Conservation (phyloP, 805 yeast genomes). For the Maudiozyma turicensis region DNA sequence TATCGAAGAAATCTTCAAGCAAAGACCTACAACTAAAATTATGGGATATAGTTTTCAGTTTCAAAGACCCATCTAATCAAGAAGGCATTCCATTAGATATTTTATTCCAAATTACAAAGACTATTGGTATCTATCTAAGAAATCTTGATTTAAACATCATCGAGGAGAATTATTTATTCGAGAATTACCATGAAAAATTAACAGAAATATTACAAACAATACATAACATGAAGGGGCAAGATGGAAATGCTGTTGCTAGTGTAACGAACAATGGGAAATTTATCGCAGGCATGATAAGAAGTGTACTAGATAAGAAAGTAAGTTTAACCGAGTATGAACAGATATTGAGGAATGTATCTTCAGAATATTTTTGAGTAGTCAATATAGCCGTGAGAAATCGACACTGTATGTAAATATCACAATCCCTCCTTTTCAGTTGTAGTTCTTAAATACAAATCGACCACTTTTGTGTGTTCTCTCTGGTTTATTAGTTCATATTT, state of each 20-base stretch:
- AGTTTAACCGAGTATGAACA: slow-evolving; percentile 10
- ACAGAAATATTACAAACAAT: slow-evolving; percentile 11
- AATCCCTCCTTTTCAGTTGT: too few relatives aligned
- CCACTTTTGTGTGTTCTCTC: too few relatives aligned
- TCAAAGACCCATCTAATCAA: slow-evolving; percentile 7
- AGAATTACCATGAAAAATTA: slow-evolving; percentile 6
- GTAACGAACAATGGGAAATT: slow-evolving; percentile 25
- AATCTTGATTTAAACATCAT: slow-evolving; percentile 4
- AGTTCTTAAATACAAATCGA: too few relatives aligned
- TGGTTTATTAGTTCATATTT: too few relatives aligned
- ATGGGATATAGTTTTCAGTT: slow-evolving; percentile 19
- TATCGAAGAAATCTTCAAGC: slow-evolving; percentile 6
- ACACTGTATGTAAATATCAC: too few relatives aligned
- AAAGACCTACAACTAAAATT: slow-evolving; percentile 6
- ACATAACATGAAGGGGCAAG: slow-evolving; percentile 8
- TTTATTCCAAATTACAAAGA: slow-evolving; percentile 24
- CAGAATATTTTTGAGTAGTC: too few relatives aligned
- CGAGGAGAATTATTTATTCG: slow-evolving; percentile 8
- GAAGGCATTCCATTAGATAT: slow-evolving; percentile 12
- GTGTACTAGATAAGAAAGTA: slow-evolving; percentile 4
- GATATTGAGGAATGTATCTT: slow-evolving; percentile 1
- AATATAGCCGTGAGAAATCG: too few relatives aligned
- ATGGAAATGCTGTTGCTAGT: slow-evolving; percentile 20
- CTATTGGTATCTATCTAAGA: slow-evolving; percentile 23
- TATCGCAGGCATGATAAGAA: slow-evolving; percentile 22